Percentiles rank a stretch among this genome's conserved stretches.
Evolutionary conservation across 257 asterid species (phyloP).

Genomic region (Primulina eburnea): DNA sequence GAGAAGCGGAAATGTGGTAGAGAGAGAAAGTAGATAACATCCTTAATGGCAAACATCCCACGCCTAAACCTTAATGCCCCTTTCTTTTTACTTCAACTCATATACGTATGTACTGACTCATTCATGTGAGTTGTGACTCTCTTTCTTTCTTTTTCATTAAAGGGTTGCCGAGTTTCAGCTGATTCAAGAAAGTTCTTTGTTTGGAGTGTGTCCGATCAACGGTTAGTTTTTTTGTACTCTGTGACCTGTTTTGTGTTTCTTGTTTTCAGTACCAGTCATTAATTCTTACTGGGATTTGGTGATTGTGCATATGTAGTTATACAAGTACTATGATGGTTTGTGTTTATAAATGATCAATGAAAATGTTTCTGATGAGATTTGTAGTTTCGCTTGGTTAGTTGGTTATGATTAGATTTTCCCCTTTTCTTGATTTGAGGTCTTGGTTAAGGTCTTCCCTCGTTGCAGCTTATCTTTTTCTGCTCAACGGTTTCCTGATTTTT

Average conservation of each 20-base stretch:
- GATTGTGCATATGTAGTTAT: background rate
- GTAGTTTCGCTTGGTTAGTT: too few relatives aligned
- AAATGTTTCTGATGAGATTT: background rate
- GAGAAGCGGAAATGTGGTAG: background rate
- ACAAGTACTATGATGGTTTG: background rate
- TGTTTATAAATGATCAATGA: background rate
- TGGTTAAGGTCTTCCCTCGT: background rate
- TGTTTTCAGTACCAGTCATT: too few relatives aligned
- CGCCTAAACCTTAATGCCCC: constrained; percentile 24
- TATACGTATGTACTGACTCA: too few relatives aligned
- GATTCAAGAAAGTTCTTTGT: constrained; percentile 27
- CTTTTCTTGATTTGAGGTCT: constrained; percentile 18
- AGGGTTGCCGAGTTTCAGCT: constrained; percentile 19
- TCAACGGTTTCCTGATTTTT: constrained; percentile 2
- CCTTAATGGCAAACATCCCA: constrained; percentile 29
- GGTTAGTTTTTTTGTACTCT: constrained; percentile 27
- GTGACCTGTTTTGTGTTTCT: too few relatives aligned
- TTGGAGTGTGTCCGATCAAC: constrained; percentile 24
- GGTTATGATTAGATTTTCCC: background rate
- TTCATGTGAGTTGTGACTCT: background rate
- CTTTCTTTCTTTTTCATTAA: background rate
- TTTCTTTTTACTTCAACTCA: background rate
- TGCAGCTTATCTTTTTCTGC: constrained; percentile 2
- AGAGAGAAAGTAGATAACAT: background rate
- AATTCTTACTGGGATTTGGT: background rate